These are phyloP conservation scores for Volvox carteri DNA, from an alignment of 163 green algal species.

Conservation along the genomic window DNA sequence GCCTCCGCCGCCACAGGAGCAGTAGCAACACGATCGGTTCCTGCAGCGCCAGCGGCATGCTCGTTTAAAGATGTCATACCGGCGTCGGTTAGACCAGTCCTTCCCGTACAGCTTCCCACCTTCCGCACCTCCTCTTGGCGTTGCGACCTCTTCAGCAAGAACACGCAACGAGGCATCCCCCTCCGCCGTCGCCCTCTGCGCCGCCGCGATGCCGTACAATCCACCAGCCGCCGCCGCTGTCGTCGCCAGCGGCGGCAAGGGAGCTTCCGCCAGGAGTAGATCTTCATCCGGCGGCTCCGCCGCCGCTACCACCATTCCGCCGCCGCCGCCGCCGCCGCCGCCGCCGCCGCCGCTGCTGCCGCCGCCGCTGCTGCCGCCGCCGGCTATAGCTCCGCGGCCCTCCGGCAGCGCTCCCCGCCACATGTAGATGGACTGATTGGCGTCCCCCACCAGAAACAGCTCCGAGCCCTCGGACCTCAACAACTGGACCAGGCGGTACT, in stretches of 20 bases:
- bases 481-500: conserved; percentile 23
- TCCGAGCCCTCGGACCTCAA: background rate
- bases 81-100: too few species aligned
- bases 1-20: too few species aligned
- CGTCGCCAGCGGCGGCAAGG: background rate
- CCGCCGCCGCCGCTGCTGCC: background rate
- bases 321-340: background rate
- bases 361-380: too few species aligned
- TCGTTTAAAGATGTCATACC: too few species aligned
- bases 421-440: conserved; percentile 42
- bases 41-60: too few species aligned
- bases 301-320: background rate
- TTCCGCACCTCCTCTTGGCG: background rate
- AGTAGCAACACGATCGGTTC: too few species aligned
- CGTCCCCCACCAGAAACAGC: conserved; percentile 34
- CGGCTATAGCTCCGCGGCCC: background rate
- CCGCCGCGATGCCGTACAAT: too few species aligned
- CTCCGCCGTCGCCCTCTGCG: background rate
- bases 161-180: background rate
- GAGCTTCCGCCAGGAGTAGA: background rate
- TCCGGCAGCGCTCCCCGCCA: conserved; percentile 40
- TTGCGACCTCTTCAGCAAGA: too few species aligned
- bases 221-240: background rate
- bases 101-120: too few species aligned
- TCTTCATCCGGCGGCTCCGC: conserved; percentile 3